Base-by-base conservation (phyloP, 2,329 filamentous ascomycete species). In the Cladosporium austrohemisphaericum region DNA sequence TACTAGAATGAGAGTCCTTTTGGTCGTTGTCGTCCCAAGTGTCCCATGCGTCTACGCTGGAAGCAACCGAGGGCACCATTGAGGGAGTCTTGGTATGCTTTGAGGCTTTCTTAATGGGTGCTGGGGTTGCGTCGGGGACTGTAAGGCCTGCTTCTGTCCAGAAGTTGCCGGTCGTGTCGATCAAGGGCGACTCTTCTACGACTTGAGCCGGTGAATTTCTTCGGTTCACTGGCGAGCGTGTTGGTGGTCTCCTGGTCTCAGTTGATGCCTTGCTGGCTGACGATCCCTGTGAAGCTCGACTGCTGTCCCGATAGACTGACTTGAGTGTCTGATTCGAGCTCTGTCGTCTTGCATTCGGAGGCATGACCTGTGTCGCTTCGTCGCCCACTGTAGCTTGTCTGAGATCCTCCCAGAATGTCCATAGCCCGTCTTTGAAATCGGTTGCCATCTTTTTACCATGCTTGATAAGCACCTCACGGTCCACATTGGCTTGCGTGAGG, bases 301-400 rank as follows among this genome's bases (percentile, higher is more conserved):
- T 51, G 19, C 40, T 40, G 18, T 33, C 49, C n/a, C 38, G 35
- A 5, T 44, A 33, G 14, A 10, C 18, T 5, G 26, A 38, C 11
- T 23, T 43, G 16, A 60, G 49, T 5, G 56, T 64, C 50, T 60
- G 57, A n/a, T 51, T 57, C 13, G 60, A 61, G 32, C 52, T 55
- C 51, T 62, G 55, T 35, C 55, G 50, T 7, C 57, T 55, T 8
- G 51, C 51, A 5, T 35, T 36, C 11, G 68, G 63, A 53, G 69
- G 67, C 26, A 71, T 71, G 33, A 81, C 84, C 52, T 76, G 82
- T 55, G 89, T 81, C 13, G 84, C 88, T 71, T 98, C 93, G 48
- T 98, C 93, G 19, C 93, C 93, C 5, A 98, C 90, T 0, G 93
- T 95, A 11, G 92, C 94, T 69, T 97, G 93, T 57, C 91, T 80